Evolutionary conservation across 2,329 filamentous ascomycete genomes (phyloP).

Genomic region (Cadophora luteo-olivacea): DNA sequence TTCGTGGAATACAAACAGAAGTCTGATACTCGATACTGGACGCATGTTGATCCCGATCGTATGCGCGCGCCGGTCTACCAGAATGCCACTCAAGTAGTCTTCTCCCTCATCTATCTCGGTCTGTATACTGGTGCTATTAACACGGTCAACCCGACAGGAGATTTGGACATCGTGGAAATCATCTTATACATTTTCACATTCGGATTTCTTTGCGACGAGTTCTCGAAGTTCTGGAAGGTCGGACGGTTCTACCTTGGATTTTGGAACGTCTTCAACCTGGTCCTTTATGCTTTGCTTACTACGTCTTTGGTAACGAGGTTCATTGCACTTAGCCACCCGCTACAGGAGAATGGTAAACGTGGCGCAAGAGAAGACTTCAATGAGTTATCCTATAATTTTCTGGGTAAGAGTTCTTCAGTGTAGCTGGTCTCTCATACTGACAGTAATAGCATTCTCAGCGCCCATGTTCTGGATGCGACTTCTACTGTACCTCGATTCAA

Average conservation of each 20-base stretch:
- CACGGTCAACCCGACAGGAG: constrained; percentile 84
- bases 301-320: constrained; percentile 82
- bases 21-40: constrained; percentile 77
- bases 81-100: constrained; percentile 84
- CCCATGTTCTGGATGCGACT: constrained; percentile 98
- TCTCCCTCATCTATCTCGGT: constrained; percentile 81
- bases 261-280: constrained; percentile 94
- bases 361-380: constrained; percentile 70
- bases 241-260: constrained; percentile 91
- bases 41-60: constrained; percentile 90
- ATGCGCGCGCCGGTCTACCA: constrained; percentile 94
- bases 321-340: constrained; percentile 72
- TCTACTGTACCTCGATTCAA: constrained; percentile 88
- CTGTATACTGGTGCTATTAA: constrained; percentile 94
- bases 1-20: constrained; percentile 89
- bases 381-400: constrained; percentile 87
- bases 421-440: constrained; percentile 24
- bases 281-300: constrained; percentile 79
- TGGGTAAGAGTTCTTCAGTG: constrained; percentile 49
- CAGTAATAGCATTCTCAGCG: constrained; percentile 73
- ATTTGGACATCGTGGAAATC: constrained; percentile 83
- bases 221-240: constrained; percentile 91
- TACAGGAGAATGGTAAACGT: constrained; percentile 43
- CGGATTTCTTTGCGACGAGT: constrained; percentile 88
- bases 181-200: constrained; percentile 90